phyloP scores from a whole-genome alignment of 805 yeast species.

The Myxozyma mucilagina region DNA sequence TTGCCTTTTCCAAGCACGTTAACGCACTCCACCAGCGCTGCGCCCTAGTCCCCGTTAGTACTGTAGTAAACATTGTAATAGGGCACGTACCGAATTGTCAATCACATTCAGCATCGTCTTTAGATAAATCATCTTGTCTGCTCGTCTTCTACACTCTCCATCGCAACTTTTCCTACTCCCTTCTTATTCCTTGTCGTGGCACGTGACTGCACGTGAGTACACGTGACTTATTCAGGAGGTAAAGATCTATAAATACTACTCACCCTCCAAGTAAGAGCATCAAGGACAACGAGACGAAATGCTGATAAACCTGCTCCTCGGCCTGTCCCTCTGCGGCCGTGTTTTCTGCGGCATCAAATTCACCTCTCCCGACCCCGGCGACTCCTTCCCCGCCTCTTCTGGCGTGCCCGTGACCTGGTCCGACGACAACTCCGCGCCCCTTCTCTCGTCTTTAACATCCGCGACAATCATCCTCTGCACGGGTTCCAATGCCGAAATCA shows the following conservation, averaged over 20 bases:
- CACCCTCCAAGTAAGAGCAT: neutral
- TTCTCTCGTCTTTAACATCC: slow-evolving; percentile 46
- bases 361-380: slow-evolving; percentile 46
- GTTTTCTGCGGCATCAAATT: slow-evolving; percentile 53
- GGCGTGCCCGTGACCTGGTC: slow-evolving; percentile 53
- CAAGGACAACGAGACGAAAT: neutral
- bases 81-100: slow-evolving; percentile 66
- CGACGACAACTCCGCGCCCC: slow-evolving; percentile 54
- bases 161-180: too few relatives aligned
- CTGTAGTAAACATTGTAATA: neutral
- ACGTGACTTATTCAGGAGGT: too few relatives aligned
- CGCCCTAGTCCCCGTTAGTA: slow-evolving; percentile 40
- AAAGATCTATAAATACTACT: too few relatives aligned
- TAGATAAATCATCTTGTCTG: slow-evolving; percentile 69
- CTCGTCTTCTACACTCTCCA: neutral
- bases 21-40: slow-evolving; percentile 91
- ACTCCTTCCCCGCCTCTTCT: slow-evolving; percentile 45
- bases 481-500: slow-evolving; percentile 57
- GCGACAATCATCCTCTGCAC: slow-evolving; percentile 64
- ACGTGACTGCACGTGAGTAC: too few relatives aligned
- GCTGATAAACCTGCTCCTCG: neutral
- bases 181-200: too few relatives aligned
- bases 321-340: neutral
- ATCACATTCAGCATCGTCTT: slow-evolving; percentile 86
- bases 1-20: slow-evolving; percentile 91